Evolutionary conservation across 257 asterid species (phyloP).

Genomic region (Plantago ovata): DNA sequence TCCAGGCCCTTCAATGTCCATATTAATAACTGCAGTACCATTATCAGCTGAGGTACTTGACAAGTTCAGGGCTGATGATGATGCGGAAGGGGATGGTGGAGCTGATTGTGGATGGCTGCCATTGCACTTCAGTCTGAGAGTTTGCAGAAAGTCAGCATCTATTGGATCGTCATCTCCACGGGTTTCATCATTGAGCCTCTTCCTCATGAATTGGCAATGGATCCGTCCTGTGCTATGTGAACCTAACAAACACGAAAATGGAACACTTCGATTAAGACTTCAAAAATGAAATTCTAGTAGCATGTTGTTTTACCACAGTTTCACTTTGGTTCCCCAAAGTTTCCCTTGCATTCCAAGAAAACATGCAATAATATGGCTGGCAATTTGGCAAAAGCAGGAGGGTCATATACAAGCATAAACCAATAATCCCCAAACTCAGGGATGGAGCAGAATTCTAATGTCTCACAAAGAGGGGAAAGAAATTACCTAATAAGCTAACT

Average conservation of each 20-base stretch:
- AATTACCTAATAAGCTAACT: constrained; percentile 61
- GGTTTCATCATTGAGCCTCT: constrained; percentile 50
- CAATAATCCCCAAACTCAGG: neutral
- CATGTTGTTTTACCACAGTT: too few species aligned
- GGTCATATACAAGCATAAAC: too few species aligned
- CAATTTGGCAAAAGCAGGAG: too few species aligned
- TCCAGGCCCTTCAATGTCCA: constrained; percentile 77
- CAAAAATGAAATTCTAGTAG: neutral
- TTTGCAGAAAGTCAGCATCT: constrained; percentile 46
- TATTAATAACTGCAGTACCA: constrained; percentile 40
- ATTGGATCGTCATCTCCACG: constrained; percentile 52
- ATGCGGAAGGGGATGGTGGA: constrained; percentile 24
- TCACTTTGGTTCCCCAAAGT: too few species aligned
- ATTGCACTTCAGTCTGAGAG: constrained; percentile 49
- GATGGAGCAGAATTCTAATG: neutral
- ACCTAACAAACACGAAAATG: constrained; percentile 29
- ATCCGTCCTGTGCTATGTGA: constrained; percentile 79
- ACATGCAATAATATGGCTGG: too few species aligned
- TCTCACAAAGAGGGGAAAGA: too few species aligned
- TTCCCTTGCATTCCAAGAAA: too few species aligned
- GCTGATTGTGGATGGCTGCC: constrained; percentile 20
- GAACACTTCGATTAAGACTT: neutral
- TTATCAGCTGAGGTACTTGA: neutral
- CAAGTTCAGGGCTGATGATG: constrained; percentile 34
- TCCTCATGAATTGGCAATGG: constrained; percentile 54